phyloP scores from a whole-genome alignment of 768 basidiomycete genomes.

The Suillus subalutaceus region DNA sequence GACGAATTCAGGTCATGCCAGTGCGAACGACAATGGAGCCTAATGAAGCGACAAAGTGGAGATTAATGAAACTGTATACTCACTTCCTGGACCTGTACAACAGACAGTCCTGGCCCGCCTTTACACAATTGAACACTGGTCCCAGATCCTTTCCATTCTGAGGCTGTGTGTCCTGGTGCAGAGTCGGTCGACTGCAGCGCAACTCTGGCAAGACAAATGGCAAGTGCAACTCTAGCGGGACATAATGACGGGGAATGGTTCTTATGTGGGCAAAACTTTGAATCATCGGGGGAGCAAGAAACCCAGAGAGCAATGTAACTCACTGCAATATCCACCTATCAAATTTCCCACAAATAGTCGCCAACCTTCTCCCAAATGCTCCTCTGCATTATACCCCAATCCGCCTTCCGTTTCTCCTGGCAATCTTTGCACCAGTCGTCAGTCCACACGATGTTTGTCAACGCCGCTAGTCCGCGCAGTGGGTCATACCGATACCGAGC shows the following conservation, averaged over 20 bases:
- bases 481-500: conserved; percentile 36
- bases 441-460: conserved; percentile 28
- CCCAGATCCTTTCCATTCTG: too few species aligned
- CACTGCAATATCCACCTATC: neutral
- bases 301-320: neutral
- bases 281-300: neutral
- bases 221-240: too few species aligned
- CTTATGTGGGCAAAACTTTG: neutral
- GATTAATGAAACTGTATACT: too few species aligned
- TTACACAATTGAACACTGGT: too few species aligned
- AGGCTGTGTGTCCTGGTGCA: too few species aligned
- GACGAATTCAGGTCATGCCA: too few species aligned
- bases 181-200: too few species aligned
- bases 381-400: neutral
- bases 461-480: conserved; percentile 34
- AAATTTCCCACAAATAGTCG: neutral
- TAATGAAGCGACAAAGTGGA: too few species aligned
- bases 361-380: neutral
- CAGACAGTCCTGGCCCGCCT: too few species aligned
- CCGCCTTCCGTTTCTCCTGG: neutral
- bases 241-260: neutral
- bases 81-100: too few species aligned
- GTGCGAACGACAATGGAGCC: too few species aligned
- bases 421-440: conserved; percentile 37
- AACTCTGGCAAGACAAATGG: too few species aligned